Percentiles rank a stretch among this genome's conserved stretches.
Evolutionary conservation across 2,329 filamentous ascomycete species (phyloP).

Genomic region (Neophaeococcomyces aloes): DNA sequence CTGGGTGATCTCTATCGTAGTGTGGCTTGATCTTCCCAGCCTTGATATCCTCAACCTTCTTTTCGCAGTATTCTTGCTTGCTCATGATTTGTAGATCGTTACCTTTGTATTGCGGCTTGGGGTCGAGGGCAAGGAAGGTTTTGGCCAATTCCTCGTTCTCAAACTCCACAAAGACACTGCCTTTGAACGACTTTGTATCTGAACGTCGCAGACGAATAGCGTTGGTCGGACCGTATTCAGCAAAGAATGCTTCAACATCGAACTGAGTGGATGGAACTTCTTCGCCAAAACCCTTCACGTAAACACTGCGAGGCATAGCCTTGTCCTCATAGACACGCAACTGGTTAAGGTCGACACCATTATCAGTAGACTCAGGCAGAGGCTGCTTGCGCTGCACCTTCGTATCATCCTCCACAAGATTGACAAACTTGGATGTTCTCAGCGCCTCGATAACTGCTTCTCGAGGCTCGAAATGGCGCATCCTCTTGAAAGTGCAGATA

Average conservation of each 20-base stretch:
- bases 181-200: conserved; percentile 71
- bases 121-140: conserved; percentile 68
- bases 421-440: conserved; percentile 62
- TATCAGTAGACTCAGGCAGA: conserved; percentile 42
- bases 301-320: conserved; percentile 65
- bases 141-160: conserved; percentile 64
- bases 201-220: conserved; percentile 77
- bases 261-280: conserved; percentile 80
- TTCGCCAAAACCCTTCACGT: conserved; percentile 87
- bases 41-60: conserved; percentile 62
- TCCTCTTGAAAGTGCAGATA: conserved; percentile 83
- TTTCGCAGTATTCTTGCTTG: conserved; percentile 78
- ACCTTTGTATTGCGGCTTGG: conserved; percentile 74
- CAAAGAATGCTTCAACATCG: conserved; percentile 87
- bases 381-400: conserved; percentile 66
- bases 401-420: conserved; percentile 63
- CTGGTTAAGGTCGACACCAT: conserved; percentile 45
- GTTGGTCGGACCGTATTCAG: conserved; percentile 65
- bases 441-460: conserved; percentile 72
- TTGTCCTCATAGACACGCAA: conserved; percentile 51
- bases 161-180: conserved; percentile 93
- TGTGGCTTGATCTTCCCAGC: conserved; percentile 55
- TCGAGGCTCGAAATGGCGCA: conserved; percentile 88
- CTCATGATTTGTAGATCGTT: conserved; percentile 70
- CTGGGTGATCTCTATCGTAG: conserved; percentile 23